Conservation (phyloP, 208 protist genomes). For the Angomonas deanei region DNA sequence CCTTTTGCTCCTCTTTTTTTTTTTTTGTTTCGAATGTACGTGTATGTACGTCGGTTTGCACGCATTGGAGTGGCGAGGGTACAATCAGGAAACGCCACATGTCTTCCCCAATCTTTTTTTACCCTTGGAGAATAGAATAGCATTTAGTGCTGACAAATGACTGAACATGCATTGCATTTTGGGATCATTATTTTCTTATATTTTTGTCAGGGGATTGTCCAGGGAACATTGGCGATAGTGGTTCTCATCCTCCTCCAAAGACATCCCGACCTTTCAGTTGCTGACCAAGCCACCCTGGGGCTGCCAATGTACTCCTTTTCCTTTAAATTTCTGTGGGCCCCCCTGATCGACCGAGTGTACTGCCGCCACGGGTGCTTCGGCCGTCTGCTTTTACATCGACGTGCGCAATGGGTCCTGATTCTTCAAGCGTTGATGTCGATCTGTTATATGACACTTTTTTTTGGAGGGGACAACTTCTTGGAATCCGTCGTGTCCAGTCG, state of each 20-base stretch:
- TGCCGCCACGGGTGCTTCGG: neutral
- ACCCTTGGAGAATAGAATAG: neutral
- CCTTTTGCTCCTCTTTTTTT: slow-evolving; percentile 8
- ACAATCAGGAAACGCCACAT: too few relatives aligned
- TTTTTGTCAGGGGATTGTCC: slow-evolving; percentile 12
- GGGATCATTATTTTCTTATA: slow-evolving; percentile 15
- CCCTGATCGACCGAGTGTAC: slow-evolving; percentile 30
- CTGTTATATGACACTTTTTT: neutral
- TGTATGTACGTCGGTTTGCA: neutral
- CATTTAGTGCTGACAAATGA: neutral
- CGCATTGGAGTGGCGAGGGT: too few relatives aligned
- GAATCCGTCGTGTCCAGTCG: slow-evolving; percentile 3
- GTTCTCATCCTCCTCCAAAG: slow-evolving; percentile 10
- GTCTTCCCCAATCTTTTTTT: neutral
- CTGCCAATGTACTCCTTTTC: slow-evolving; percentile 33
- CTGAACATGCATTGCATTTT: slow-evolving; percentile 9
- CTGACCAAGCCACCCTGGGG: slow-evolving; percentile 24
- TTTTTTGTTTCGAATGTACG: neutral
- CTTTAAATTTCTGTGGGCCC: slow-evolving; percentile 50
- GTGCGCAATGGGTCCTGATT: slow-evolving; percentile 15
- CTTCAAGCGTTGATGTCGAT: slow-evolving; percentile 14
- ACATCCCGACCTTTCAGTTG: slow-evolving; percentile 8
- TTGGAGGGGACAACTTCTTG: slow-evolving; percentile 7
- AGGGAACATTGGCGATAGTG: slow-evolving; percentile 10
- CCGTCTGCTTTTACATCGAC: slow-evolving; percentile 7